Evolutionary conservation across 1,284 basidiomycete genomes (phyloP).

Genomic region (Leccinum insolens): DNA sequence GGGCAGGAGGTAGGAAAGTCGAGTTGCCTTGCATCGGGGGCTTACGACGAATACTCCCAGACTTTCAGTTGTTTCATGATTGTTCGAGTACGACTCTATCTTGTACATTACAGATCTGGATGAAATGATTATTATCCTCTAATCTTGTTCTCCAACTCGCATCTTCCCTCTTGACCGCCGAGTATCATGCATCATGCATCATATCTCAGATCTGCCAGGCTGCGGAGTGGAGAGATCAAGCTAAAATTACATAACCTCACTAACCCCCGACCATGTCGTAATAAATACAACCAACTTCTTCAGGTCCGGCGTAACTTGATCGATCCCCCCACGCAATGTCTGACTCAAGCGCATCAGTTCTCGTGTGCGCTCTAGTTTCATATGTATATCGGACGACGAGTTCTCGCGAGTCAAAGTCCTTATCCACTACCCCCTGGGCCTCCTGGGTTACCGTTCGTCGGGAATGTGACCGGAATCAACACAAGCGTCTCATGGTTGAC

Average conservation of each 20-base stretch:
- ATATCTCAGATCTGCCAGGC: no score
- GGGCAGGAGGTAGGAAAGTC: slow-evolving; percentile 6
- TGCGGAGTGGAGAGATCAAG: no score
- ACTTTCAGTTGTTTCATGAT: neutral
- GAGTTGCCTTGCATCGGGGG: neutral
- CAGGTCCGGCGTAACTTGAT: neutral
- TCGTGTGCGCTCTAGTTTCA: neutral
- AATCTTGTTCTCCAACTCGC: no score
- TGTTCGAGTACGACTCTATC: neutral
- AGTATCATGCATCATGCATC: no score
- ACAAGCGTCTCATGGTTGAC: neutral
- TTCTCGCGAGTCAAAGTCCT: neutral
- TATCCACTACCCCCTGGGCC: neutral
- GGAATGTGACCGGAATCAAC: neutral
- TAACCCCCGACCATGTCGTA: neutral
- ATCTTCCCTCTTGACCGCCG: no score
- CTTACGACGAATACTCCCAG: neutral
- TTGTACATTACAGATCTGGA: neutral
- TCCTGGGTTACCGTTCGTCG: neutral
- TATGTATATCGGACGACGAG: neutral
- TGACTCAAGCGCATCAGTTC: neutral
- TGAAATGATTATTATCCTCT: no score
- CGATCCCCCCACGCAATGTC: neutral
- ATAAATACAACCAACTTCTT: neutral
- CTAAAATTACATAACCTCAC: neutral